A percentile compares a stretch with the other conserved stretches of the same genome.
Conservation (phyloP, 371 early-diverging fungal genomes). For the Rhizopus stolonifer region DNA sequence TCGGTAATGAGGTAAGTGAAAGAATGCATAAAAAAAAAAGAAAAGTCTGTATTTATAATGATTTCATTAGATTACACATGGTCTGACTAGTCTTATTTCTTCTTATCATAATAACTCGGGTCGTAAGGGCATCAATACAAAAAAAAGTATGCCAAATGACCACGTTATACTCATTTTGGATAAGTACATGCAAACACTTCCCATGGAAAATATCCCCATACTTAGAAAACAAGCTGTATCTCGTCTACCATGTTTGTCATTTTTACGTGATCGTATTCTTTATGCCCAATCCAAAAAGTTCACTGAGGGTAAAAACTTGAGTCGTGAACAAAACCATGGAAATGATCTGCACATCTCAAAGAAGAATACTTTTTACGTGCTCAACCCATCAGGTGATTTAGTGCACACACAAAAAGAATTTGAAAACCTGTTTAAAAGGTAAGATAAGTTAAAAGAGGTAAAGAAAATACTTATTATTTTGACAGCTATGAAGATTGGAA, state of each 20-base stretch:
- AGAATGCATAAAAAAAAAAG: neutral
- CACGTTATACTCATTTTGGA: constrained; percentile 85
- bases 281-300: constrained; percentile 16
- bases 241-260: constrained; percentile 76
- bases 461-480: neutral
- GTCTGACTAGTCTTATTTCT: neutral
- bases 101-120: constrained; percentile 27
- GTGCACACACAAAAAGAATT: constrained; percentile 79
- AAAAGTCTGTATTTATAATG: neutral
- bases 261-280: constrained; percentile 69
- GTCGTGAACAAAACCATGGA: constrained; percentile 6
- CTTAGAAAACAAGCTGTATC: constrained; percentile 73
- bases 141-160: constrained; percentile 25
- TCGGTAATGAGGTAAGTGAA: constrained; percentile 53
- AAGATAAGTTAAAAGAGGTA: constrained; percentile 1
- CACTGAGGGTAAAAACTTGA: neutral
- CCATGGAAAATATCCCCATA: constrained; percentile 82
- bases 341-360: constrained; percentile 50
- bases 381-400: constrained; percentile 91
- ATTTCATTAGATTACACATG: neutral
- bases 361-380: constrained; percentile 68
- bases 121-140: constrained; percentile 15
- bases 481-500: constrained; percentile 56
- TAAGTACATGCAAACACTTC: constrained; percentile 76
- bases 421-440: constrained; percentile 56